Evolutionary conservation across 176 grass and related monocot species (phyloP).

Genomic region (Aegilops bicornis): DNA sequence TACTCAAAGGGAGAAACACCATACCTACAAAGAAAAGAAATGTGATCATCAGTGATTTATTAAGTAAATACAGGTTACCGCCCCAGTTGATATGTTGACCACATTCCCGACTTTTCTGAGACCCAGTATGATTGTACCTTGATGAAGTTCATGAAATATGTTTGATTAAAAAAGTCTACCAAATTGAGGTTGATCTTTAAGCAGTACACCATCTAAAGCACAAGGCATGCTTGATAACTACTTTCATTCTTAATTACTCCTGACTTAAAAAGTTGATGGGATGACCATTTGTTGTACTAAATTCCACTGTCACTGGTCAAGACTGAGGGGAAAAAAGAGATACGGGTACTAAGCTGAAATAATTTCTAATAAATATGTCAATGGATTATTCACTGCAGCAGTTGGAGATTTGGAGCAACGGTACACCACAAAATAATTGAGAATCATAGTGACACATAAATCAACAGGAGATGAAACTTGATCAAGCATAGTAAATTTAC

Average conservation of each 20-base stretch:
- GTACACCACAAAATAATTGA: not conserved
- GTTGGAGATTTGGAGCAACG: not conserved
- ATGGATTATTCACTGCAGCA: not conserved
- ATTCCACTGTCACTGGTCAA: not conserved
- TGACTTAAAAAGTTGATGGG: not conserved
- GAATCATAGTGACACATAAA: not conserved
- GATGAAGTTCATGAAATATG: not conserved
- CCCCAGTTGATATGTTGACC: not conserved
- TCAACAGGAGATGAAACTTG: conserved; percentile 1
- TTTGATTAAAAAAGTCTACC: not conserved
- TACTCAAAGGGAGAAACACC: conserved; percentile 90
- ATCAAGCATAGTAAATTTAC: not conserved
- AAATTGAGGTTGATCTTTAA: not conserved
- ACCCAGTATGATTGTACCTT: not conserved
- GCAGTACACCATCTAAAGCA: not conserved
- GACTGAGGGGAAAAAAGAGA: not conserved
- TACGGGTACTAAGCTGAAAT: not conserved
- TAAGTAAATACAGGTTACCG: not conserved
- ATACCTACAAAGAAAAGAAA: conserved; percentile 50
- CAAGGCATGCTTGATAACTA: not conserved
- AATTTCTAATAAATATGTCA: not conserved
- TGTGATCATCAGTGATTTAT: conserved; percentile 2
- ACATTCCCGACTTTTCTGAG: not conserved
- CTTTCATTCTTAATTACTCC: not conserved
- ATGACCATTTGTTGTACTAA: not conserved